A percentile compares a stretch with the other conserved stretches of the same genome.
Conservation (phyloP, 768 basidiomycete species). For the Russula foetens region DNA sequence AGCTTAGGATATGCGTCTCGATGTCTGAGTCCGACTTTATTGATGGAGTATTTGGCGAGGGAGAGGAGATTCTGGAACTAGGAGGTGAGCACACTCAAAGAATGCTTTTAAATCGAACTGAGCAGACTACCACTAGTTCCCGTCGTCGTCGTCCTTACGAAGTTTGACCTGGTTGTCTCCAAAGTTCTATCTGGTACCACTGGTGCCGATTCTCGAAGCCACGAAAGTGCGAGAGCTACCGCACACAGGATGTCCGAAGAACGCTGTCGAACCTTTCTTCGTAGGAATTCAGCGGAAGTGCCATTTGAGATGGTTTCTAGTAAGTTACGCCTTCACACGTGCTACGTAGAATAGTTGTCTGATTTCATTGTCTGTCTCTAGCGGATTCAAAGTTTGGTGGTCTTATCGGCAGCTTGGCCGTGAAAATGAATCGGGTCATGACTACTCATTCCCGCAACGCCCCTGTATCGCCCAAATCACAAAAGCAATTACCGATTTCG, state of each 20-base stretch:
- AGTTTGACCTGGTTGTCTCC: neutral
- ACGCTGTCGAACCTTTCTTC: neutral
- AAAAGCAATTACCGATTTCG: neutral
- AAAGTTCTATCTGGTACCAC: neutral
- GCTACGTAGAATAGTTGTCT: neutral
- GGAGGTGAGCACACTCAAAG: neutral
- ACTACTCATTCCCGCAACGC: neutral
- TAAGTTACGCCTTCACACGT: neutral
- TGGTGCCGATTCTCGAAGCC: neutral
- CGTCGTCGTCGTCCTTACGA: neutral
- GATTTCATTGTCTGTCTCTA: neutral
- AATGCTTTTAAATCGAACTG: neutral
- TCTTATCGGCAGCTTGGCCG: neutral
- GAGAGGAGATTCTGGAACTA: neutral
- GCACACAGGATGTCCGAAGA: neutral
- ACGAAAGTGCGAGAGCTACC: neutral
- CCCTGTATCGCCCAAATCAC: neutral
- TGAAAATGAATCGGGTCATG: neutral
- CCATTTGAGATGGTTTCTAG: neutral
- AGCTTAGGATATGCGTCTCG: constrained; percentile 3
- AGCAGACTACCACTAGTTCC: neutral
- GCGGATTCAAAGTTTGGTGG: neutral
- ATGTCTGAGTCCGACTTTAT: neutral
- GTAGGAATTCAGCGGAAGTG: neutral
- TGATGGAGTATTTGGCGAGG: neutral